These are phyloP conservation scores for Neopestalotiopsis clavispora DNA, from an alignment of 2,329 filamentous ascomycete genomes.

Conservation along the genomic window DNA sequence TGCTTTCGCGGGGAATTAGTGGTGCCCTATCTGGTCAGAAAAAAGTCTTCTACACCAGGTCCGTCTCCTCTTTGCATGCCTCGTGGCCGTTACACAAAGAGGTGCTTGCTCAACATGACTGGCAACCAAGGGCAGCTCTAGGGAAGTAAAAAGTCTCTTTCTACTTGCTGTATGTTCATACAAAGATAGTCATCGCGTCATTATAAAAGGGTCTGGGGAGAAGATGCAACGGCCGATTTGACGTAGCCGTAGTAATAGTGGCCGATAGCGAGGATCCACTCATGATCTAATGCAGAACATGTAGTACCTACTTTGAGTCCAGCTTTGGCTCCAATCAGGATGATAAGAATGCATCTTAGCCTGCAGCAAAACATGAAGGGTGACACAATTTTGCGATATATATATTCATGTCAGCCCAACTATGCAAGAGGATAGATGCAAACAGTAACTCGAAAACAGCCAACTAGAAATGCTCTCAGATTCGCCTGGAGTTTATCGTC, in stretches of 20 bases:
- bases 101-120: neutral
- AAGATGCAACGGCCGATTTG: neutral
- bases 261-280: neutral
- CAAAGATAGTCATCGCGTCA: neutral
- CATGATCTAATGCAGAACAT: neutral
- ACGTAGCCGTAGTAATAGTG: neutral
- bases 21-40: neutral
- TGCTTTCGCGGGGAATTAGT: constrained; percentile 12
- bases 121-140: neutral
- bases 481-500: too few relatives aligned
- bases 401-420: neutral
- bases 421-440: neutral
- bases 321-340: neutral
- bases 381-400: neutral
- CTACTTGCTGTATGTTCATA: neutral
- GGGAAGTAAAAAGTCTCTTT: neutral
- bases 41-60: neutral
- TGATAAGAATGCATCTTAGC: neutral
- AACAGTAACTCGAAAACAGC: neutral
- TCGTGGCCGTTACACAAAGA: neutral
- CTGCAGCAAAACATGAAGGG: neutral
- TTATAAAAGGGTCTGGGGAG: neutral
- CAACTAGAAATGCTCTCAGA: too few relatives aligned
- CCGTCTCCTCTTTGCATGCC: neutral
- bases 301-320: neutral